These are phyloP conservation scores for Agapanthus africanus DNA, from an alignment of 106 monocot genomes.

Conservation along the genomic window DNA sequence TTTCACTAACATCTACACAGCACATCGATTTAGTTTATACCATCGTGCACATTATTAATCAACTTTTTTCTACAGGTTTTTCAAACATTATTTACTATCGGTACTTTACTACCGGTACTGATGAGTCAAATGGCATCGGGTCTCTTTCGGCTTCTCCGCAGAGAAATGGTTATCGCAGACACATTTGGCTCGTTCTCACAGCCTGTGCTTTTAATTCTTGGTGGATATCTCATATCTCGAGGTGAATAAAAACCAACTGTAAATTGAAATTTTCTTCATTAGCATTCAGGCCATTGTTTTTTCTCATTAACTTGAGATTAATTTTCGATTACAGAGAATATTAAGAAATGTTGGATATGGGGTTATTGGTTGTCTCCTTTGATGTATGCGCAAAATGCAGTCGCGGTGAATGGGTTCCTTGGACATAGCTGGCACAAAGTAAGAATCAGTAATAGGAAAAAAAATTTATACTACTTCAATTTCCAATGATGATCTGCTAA, in stretches of 20 bases:
- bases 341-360: conserved; percentile 50
- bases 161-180: conserved; percentile 41
- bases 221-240: conserved; percentile 46
- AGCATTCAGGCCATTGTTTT: background rate
- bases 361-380: conserved; percentile 49
- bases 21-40: too few relatives aligned
- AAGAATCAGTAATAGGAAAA: conserved; percentile 8
- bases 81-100: conserved; percentile 36
- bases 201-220: conserved; percentile 32
- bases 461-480: background rate
- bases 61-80: conserved; percentile 20
- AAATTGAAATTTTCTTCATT: background rate
- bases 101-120: too few relatives aligned
- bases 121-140: conserved; percentile 47
- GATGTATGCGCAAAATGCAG: conserved; percentile 42
- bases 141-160: conserved; percentile 47
- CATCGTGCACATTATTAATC: too few relatives aligned
- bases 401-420: conserved; percentile 41
- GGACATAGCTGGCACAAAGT: conserved; percentile 32
- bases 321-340: conserved; percentile 25
- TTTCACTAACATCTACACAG: too few relatives aligned
- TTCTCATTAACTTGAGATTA: background rate
- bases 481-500: background rate
- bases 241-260: too few relatives aligned
- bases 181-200: conserved; percentile 48